Evolutionary conservation across 2,329 filamentous ascomycete species (phyloP), one percentile per base, ranked within the genome.

Genomic region (Penicillium psychrosexuale): DNA sequence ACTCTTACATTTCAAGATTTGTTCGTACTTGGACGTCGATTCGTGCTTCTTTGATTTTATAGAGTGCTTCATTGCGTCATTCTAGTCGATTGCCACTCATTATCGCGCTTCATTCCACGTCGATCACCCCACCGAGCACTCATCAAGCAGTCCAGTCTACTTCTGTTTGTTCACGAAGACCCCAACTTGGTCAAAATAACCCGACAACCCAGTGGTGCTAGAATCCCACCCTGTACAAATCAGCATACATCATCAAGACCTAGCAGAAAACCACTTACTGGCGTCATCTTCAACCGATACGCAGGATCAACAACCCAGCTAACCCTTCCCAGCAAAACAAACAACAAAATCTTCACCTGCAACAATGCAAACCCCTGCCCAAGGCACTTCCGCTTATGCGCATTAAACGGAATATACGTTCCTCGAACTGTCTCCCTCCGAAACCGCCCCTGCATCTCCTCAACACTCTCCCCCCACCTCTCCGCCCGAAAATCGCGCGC

Each of bases 391-490:
- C 68, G 33, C 28, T 61, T 60, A 47, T 68, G 61, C 19, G 65
- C 66, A 58, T 69, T 66, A 40, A 70, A 70, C 12, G 68, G 61
- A 39, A 70, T 69, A 52, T 66, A 70, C 24, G 62, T 61, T 1
- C 67, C 67, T 31, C 59, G 51, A 12, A 62, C 59, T 24, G 66
- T 69, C 48, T 64, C 63, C 27, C 56, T 58, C 8, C 68, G 56
- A 31, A 70, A 58, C 3, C 44, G 38, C 3, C 36, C 57, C 24
- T 67, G 72, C 63, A 64, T 72, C 57, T 43, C 62, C n/a, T 56
- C 71, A 57, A 73, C 72, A 63, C 54, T 67, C 33, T 13, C 47
- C 33, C 47, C 72, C 74, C 73, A 76, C 42, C 74, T 59, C 53
- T 74, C 68, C 0, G 74, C 73, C 12, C 62, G 58, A 47, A 75